Conservation (phyloP, 768 basidiomycete genomes). For the Pisolithus microcarpus region DNA sequence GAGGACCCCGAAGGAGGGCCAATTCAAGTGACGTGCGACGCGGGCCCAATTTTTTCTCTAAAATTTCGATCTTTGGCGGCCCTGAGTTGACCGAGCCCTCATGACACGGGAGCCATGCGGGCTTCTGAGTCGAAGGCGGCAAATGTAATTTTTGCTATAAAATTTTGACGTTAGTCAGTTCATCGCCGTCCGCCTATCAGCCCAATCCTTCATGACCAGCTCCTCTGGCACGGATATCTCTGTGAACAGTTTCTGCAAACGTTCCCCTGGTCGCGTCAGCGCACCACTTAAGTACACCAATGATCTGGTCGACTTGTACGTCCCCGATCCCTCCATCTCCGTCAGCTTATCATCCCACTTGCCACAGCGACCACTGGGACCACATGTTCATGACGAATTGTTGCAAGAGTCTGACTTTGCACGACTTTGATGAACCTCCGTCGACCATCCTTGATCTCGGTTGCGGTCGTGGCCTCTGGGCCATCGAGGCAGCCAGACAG, state of each 20-base stretch:
- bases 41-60: background rate
- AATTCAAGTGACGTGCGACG: background rate
- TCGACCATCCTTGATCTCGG: conserved; percentile 56
- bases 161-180: conserved; percentile 18
- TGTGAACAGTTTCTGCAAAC: conserved; percentile 32
- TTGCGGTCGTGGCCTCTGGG: conserved; percentile 68
- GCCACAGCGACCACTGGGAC: conserved; percentile 62
- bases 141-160: conserved; percentile 8
- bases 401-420: conserved; percentile 44
- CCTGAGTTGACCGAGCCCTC: conserved; percentile 9
- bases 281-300: conserved; percentile 49
- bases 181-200: conserved; percentile 14
- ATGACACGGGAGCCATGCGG: conserved; percentile 6
- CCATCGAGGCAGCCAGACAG: conserved; percentile 55
- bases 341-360: background rate
- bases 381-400: conserved; percentile 53
- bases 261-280: conserved; percentile 43
- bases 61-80: conserved; percentile 6
- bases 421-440: conserved; percentile 47
- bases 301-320: conserved; percentile 50
- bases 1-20: conserved; percentile 2
- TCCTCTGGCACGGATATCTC: conserved; percentile 38
- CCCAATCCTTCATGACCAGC: conserved; percentile 17
- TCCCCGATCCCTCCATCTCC: conserved; percentile 5
- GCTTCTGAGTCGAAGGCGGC: conserved; percentile 12